phyloP scores from a whole-genome alignment of 208 protist species.

The Crithidia thermophila region DNA sequence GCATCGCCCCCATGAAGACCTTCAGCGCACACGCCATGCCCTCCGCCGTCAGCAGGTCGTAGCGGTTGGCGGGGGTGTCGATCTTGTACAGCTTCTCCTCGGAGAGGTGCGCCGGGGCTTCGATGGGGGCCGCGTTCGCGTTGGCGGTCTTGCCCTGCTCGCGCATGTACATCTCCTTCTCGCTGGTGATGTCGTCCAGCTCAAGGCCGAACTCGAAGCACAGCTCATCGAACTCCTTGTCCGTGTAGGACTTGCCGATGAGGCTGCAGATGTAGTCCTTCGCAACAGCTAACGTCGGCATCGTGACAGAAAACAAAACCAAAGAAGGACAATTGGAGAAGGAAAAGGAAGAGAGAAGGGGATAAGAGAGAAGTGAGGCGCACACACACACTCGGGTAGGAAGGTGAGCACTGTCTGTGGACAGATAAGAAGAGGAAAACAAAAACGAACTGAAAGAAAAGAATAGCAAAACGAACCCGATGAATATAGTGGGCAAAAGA shows the following conservation, averaged over 20 bases:
- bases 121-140: slow-evolving; percentile 9
- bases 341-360: slow-evolving; percentile 7
- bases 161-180: slow-evolving; percentile 93
- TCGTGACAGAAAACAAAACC: slow-evolving; percentile 25
- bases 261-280: slow-evolving; percentile 77
- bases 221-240: slow-evolving; percentile 96
- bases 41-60: slow-evolving; percentile 98
- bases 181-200: slow-evolving; percentile 98
- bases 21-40: slow-evolving; percentile 85
- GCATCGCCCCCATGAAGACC: slow-evolving; percentile 86
- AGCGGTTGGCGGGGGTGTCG: slow-evolving; percentile 98
- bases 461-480: slow-evolving; percentile 10
- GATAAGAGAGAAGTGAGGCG: slow-evolving; percentile 5
- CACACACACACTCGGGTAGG: background rate
- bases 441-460: background rate
- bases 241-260: slow-evolving; percentile 85
- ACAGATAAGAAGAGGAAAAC: slow-evolving; percentile 2
- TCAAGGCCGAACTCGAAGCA: slow-evolving; percentile 99
- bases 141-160: slow-evolving; percentile 73
- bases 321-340: background rate
- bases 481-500: slow-evolving; percentile 16
- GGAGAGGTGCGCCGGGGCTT: slow-evolving; percentile 72
- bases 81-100: slow-evolving; percentile 97
- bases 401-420: too few species aligned
- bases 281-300: slow-evolving; percentile 89